Evolutionary conservation across 306 rosid genomes (phyloP).

Genomic region (Pueraria montana): DNA sequence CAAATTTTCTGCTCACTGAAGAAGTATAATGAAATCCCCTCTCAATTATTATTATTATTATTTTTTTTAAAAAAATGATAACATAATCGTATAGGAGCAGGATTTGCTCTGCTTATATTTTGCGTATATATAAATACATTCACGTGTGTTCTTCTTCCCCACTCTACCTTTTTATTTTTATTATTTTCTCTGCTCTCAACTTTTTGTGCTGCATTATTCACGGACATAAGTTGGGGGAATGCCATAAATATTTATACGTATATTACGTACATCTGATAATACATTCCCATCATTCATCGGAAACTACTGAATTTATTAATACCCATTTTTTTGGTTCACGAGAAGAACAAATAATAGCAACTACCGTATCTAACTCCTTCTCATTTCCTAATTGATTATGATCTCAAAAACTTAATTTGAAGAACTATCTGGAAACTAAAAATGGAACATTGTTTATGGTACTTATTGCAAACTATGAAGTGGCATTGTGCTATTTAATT

Average conservation of each 20-base stretch:
- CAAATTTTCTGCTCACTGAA: background rate
- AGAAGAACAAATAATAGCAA: background rate
- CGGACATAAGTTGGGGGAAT: background rate
- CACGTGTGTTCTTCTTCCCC: constrained; percentile 20
- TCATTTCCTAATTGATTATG: background rate
- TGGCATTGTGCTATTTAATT: constrained; percentile 11
- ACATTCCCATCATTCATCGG: constrained; percentile 19
- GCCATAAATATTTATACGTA: constrained; percentile 26
- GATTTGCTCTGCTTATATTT: background rate
- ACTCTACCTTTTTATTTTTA: background rate
- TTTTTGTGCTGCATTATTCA: constrained; percentile 28
- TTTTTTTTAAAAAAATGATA: background rate
- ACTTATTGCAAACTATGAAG: background rate
- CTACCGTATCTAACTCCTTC: constrained; percentile 25
- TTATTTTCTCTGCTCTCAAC: no score
- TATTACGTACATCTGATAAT: background rate
- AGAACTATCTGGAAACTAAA: background rate
- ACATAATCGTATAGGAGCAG: background rate
- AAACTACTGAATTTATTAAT: constrained; percentile 25
- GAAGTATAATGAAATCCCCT: background rate
- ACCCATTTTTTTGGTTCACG: constrained; percentile 20
- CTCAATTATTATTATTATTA: no score
- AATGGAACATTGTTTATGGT: background rate
- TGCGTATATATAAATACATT: background rate
- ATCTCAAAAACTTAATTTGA: background rate